Conservation (phyloP, 352 stramenopile species). For the Globisporangium irregulare region DNA sequence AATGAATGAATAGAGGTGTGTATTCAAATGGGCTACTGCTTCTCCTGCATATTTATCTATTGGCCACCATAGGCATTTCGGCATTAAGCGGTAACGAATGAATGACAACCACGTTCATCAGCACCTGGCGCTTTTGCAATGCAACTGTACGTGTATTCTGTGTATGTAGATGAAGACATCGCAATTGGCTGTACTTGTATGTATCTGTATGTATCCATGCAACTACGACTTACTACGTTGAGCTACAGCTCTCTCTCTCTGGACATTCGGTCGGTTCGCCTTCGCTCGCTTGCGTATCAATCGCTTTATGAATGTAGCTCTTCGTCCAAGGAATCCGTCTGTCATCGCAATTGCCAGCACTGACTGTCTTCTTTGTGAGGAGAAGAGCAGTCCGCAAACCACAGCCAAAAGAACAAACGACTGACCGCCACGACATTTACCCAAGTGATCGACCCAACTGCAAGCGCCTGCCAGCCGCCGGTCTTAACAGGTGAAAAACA, state of each 20-base stretch:
- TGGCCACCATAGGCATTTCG: neutral
- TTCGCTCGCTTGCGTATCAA: neutral
- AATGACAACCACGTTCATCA: neutral
- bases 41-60: constrained; percentile 16
- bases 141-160: neutral
- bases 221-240: neutral
- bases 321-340: neutral
- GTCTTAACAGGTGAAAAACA: constrained; percentile 77
- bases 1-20: neutral
- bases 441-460: neutral
- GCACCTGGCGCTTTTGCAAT: neutral
- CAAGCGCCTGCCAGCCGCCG: constrained; percentile 1
- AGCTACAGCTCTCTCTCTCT: neutral
- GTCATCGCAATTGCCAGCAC: neutral
- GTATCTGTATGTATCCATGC: neutral
- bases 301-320: neutral
- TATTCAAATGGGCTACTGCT: neutral
- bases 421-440: neutral
- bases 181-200: neutral
- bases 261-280: neutral
- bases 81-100: neutral
- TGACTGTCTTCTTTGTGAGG: constrained; percentile 8
- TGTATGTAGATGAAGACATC: neutral
- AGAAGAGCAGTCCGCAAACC: neutral
- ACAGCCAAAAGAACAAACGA: neutral